A percentile compares a stretch with the other conserved stretches of the same genome.
phyloP scores from a whole-genome alignment of 805 yeast species.

The Starmerella vitae region DNA sequence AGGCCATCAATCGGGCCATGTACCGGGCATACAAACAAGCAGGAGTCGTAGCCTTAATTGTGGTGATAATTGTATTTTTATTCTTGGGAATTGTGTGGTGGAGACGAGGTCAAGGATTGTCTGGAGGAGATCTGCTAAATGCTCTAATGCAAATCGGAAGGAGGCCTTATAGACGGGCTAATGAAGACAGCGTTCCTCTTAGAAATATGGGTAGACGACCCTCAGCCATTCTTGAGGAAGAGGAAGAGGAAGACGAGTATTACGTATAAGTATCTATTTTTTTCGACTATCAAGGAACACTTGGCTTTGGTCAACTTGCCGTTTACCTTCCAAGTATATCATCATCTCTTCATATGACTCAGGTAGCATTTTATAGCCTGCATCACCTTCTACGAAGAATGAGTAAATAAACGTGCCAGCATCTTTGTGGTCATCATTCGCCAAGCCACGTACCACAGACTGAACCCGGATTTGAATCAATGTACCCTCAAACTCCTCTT shows the following conservation, averaged over 20 bases:
- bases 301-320: slow-evolving; percentile 78
- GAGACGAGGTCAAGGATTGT: slow-evolving; percentile 15
- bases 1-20: slow-evolving; percentile 25
- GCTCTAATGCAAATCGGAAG: slow-evolving; percentile 18
- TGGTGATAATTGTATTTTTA: slow-evolving; percentile 23
- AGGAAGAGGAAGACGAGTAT: slow-evolving; percentile 1
- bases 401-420: slow-evolving; percentile 84
- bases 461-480: slow-evolving; percentile 81
- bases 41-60: slow-evolving; percentile 28
- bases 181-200: slow-evolving; percentile 16
- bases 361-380: slow-evolving; percentile 59
- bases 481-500: slow-evolving; percentile 39
- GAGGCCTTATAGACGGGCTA: neutral
- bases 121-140: slow-evolving; percentile 12
- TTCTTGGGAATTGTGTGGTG: slow-evolving; percentile 18
- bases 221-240: slow-evolving; percentile 22
- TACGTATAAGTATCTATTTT: neutral
- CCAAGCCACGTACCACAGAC: slow-evolving; percentile 59
- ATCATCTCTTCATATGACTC: slow-evolving; percentile 86
- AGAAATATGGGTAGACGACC: slow-evolving; percentile 15
- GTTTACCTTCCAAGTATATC: slow-evolving; percentile 76
- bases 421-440: slow-evolving; percentile 45
- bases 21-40: slow-evolving; percentile 29
- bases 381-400: slow-evolving; percentile 45
- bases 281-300: slow-evolving; percentile 15